Percentiles rank a stretch among this genome's conserved stretches.
Conservation (phyloP, 352 stramenopile species). For the Phytopythium montanum region DNA sequence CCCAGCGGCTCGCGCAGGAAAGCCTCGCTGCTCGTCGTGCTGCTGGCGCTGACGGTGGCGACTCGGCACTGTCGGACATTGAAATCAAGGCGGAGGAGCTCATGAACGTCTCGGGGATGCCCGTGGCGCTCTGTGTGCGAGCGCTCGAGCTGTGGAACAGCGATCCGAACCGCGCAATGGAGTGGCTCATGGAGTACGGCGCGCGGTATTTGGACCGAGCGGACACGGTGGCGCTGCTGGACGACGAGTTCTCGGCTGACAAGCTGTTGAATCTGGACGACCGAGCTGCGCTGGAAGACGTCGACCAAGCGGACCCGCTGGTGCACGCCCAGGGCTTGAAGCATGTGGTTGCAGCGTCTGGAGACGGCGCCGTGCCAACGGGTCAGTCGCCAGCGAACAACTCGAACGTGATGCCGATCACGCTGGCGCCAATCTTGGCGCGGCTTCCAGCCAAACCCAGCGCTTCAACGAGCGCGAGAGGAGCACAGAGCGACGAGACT, state of each 20-base stretch:
- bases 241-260: conserved; percentile 44
- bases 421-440: conserved; percentile 74
- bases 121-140: conserved; percentile 49
- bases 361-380: neutral
- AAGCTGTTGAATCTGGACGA: conserved; percentile 50
- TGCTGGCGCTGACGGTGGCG: conserved; percentile 11
- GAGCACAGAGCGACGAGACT: conserved; percentile 15
- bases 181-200: conserved; percentile 87
- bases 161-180: conserved; percentile 84
- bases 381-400: conserved; percentile 19
- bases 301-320: conserved; percentile 68
- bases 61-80: conserved; percentile 22
- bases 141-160: conserved; percentile 73
- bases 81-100: conserved; percentile 71
- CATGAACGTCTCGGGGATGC: conserved; percentile 74
- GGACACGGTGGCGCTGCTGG: conserved; percentile 42
- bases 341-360: conserved; percentile 1
- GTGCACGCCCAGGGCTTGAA: conserved; percentile 15
- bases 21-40: conserved; percentile 30
- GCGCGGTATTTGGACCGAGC: conserved; percentile 48
- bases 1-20: conserved; percentile 43
- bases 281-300: conserved; percentile 67
- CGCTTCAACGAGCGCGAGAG: conserved; percentile 7
- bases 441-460: conserved; percentile 24
- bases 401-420: conserved; percentile 72